These are phyloP conservation scores for Carex cristatella DNA, from an alignment of 176 grass and related monocot genomes.

Conservation along the genomic window DNA sequence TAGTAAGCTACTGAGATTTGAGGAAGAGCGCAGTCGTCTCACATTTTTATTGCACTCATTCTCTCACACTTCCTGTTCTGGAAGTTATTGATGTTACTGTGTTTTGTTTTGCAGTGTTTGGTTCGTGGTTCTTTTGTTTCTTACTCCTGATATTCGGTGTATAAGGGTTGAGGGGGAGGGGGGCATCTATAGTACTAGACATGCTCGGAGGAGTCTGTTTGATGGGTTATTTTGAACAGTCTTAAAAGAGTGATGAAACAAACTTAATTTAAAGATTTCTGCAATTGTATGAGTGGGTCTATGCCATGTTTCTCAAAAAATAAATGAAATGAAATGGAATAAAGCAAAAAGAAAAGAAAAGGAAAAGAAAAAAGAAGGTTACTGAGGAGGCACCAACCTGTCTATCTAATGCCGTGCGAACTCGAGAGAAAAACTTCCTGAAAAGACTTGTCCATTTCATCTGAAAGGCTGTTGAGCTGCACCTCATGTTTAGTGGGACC, in stretches of 20 bases:
- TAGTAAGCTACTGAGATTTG: slow-evolving; percentile 3
- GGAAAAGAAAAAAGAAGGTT: background rate
- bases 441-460: slow-evolving; percentile 99
- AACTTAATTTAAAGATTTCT: background rate
- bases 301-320: background rate
- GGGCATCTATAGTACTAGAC: background rate
- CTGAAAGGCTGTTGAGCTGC: slow-evolving; percentile 93
- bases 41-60: background rate
- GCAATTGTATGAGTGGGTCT: background rate
- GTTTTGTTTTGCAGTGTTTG: background rate
- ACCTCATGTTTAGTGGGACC: slow-evolving; percentile 92
- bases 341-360: background rate
- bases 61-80: background rate
- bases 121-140: background rate
- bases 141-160: background rate
- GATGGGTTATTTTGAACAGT: background rate
- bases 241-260: background rate
- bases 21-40: background rate
- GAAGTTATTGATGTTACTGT: background rate
- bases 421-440: slow-evolving; percentile 83
- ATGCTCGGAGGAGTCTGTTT: background rate
- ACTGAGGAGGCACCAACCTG: slow-evolving; percentile 24
- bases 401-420: slow-evolving; percentile 90
- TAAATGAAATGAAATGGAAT: no score
- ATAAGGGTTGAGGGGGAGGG: background rate